Conservation (phyloP, 768 basidiomycete genomes). For the Paxillus rubicundulus region DNA sequence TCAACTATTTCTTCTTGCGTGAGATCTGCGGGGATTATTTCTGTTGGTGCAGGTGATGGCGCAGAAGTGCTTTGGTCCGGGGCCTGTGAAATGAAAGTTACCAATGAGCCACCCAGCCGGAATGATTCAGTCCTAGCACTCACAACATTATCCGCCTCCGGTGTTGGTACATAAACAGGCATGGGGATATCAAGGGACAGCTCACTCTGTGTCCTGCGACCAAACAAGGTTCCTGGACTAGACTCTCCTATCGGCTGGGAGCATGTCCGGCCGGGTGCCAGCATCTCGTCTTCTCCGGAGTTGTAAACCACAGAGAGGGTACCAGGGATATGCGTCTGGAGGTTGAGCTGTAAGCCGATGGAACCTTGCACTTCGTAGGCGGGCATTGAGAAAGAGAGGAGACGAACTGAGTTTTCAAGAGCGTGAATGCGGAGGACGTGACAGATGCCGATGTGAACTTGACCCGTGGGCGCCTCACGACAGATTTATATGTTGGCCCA, state of each 20-base stretch:
- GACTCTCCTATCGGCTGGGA: constrained; percentile 26
- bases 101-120: constrained; percentile 7
- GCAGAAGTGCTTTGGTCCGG: constrained; percentile 16
- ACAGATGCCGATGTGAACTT: neutral
- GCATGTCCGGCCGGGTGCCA: constrained; percentile 12
- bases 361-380: constrained; percentile 21
- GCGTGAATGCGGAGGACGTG: neutral
- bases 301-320: constrained; percentile 8
- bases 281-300: constrained; percentile 8
- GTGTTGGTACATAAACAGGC: constrained; percentile 7
- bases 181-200: constrained; percentile 10
- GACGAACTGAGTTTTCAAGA: neutral
- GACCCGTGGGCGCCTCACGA: neutral
- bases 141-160: constrained; percentile 27
- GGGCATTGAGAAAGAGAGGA: constrained; percentile 13
- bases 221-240: constrained; percentile 20
- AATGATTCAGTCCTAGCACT: neutral
- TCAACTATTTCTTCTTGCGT: constrained; percentile 34
- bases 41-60: constrained; percentile 33
- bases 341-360: constrained; percentile 17
- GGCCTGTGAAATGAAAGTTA: constrained; percentile 2
- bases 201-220: constrained; percentile 28
- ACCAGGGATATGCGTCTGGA: constrained; percentile 13
- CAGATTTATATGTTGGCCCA: neutral
- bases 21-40: constrained; percentile 33